Evolutionary conservation across 1,284 basidiomycete species (phyloP), one percentile per base, ranked within the genome.

Genomic region (Veloporphyrellus conicus): DNA sequence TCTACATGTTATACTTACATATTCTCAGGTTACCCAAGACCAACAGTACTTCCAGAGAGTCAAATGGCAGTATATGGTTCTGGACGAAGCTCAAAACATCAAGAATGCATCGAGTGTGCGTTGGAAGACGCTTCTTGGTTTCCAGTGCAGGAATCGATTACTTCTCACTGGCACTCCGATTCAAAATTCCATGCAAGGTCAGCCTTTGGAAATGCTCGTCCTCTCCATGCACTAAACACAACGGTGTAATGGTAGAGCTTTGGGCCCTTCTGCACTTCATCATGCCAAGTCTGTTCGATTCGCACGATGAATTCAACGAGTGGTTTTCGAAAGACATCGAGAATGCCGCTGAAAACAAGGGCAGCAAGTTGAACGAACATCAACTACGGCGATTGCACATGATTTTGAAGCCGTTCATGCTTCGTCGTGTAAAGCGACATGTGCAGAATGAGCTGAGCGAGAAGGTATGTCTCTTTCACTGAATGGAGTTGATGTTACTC

Each of bases 281-380:
- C 73, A 99, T 99, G 96, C 96, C 96, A 1, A 94, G 90, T 63
- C 74, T 99, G 45, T 99, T 99, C 69, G 96, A 99, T 68, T 98
- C 94, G 29, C 95, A 99, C 64, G 94, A 99, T 63, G 96, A 99
- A 71, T 99, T 99, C 74, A 93, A 90, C 66, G 96, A 99, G 68
- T 99, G 96, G 96, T 99, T 99, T 72, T 97, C 95, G 20, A 98
- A 98, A 68, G 96, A 99, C 63, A 98, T 99, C 49, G 96, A 99
- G 73, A 94, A 90, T 64, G 90, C 90, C 16, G 93, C 77, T 20
- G 90, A 93, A 70, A 93, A 93, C 66, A 92, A 92, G 57, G 90
- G 88, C 10, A 84, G 85, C 65, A 88, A 86, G 57, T 77, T 99
- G 58, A 98, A 97, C 66, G 94, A 97, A 64, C 88, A 97, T 67